Evolutionary conservation across 1,284 basidiomycete species (phyloP).

Genomic region (Termitomyces sp.): DNA sequence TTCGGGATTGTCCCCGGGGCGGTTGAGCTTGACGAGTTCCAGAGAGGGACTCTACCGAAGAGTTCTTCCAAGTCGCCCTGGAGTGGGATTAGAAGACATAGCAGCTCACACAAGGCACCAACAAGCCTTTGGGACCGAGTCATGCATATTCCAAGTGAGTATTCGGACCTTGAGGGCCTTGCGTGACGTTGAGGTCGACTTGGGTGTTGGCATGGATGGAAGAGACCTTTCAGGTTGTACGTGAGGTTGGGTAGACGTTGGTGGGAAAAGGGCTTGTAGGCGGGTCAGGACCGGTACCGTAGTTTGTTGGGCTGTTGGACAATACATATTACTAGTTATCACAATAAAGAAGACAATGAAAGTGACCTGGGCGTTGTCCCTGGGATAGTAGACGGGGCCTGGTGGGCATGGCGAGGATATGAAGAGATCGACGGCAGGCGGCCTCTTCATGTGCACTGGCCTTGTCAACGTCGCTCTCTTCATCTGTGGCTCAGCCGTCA

Average conservation of each 20-base stretch:
- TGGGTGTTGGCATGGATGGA: conserved; percentile 14
- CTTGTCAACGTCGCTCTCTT: neutral
- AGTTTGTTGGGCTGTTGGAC: conserved; percentile 12
- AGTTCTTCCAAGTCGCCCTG: conserved; percentile 76
- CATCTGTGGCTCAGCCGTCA: neutral
- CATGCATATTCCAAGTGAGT: conserved; percentile 73
- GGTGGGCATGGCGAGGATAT: neutral
- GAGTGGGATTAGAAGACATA: neutral
- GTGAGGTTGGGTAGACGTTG: conserved; percentile 10
- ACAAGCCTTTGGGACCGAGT: conserved; percentile 66
- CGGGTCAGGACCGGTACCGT: conserved; percentile 23
- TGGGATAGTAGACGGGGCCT: neutral
- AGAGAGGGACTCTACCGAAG: conserved; percentile 59
- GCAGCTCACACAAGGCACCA: neutral
- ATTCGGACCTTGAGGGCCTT: conserved; percentile 40
- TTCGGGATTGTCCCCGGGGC: conserved; percentile 37
- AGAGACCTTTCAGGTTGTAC: conserved; percentile 10
- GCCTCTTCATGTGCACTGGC: neutral
- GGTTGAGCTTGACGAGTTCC: conserved; percentile 31
- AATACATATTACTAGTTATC: neutral
- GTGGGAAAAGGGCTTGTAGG: conserved; percentile 27
- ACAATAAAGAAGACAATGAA: neutral
- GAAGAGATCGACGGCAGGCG: neutral
- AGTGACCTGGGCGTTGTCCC: conserved; percentile 3
- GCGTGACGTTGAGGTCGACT: conserved; percentile 12